Percentiles rank a stretch among this genome's conserved stretches.
Conservation (phyloP, 768 basidiomycete species). For the Agaricus bisporus region DNA sequence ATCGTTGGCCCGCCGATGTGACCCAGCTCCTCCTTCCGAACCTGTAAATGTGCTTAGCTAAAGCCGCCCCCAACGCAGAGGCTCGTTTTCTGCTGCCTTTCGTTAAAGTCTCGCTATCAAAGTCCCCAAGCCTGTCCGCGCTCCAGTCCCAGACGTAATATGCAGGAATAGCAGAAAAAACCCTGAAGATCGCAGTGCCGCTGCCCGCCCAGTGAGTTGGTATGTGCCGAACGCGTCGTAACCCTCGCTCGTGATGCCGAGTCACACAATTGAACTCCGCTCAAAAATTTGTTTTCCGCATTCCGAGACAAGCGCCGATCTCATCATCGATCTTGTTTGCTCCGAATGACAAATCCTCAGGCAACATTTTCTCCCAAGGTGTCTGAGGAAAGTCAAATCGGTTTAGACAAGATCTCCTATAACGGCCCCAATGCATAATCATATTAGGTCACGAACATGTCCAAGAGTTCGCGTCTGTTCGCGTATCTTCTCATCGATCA, state of each 20-base stretch:
- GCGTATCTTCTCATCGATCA: no score
- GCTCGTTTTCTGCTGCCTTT: constrained; percentile 9
- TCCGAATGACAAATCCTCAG: constrained; percentile 1
- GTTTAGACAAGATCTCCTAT: constrained; percentile 2
- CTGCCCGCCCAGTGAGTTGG: constrained; percentile 10
- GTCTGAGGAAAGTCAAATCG: background rate
- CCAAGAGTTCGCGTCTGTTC: no score
- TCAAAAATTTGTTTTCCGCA: constrained; percentile 17
- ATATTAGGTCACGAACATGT: no score
- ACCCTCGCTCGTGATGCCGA: constrained; percentile 22
- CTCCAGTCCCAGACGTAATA: background rate
- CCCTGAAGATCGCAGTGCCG: constrained; percentile 8
- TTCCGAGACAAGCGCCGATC: constrained; percentile 15
- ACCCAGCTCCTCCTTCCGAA: constrained; percentile 26
- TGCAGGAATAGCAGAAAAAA: background rate
- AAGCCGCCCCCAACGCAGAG: constrained; percentile 19
- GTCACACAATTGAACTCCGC: constrained; percentile 27
- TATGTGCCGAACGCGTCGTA: constrained; percentile 7
- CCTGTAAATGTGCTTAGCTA: constrained; percentile 36
- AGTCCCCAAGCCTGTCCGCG: background rate
- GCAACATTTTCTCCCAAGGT: no score
- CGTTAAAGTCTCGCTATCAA: background rate
- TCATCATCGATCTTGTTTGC: constrained; percentile 2
- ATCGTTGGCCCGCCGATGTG: constrained; percentile 26
- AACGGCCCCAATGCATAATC: background rate